Base-by-base conservation (phyloP, 2,329 filamentous ascomycete genomes). In the Trichoderma lentiforme region DNA sequence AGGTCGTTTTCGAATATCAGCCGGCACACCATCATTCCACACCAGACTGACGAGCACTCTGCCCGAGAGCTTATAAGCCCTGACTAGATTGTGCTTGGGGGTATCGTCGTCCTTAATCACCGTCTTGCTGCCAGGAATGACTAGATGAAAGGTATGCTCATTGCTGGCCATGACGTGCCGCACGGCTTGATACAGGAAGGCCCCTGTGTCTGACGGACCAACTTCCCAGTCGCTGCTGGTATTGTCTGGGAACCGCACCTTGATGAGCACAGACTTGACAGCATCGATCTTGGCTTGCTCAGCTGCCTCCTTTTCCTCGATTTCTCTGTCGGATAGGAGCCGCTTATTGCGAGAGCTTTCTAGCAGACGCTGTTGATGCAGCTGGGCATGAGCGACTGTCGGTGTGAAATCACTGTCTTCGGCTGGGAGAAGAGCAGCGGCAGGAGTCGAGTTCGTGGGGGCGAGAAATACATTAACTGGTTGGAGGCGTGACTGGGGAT, bases 201-300 rank as follows among this genome's bases (percentile, higher is more conserved):
- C 85, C 1, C 91, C 92, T 0, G 92, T 94, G 68, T 95, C 91
- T 1, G 84, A 80, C 24, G 89, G 89, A 1, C 86, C 87, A 75
- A 97, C 90, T n/a, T 86, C 87, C 82, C 91, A 91, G 66, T 94
- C 89, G 36, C 94, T 89, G 68, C 91, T 90, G 71, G 90, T 92
- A 76, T 95, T 93, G 79, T 98, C 95, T 0, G 95, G 95, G 76
- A 98, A 95, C 30, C 95, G 92, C 63, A 98, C 88, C 74, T 93
- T 94, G 74, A 98, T 86, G 32, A 89, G 87, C 36, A 97, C 88
- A 36, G 89, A 88, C 65, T 88, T 89, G 73, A 95, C 86, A 6
- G 88, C 86, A 6, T 90, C 87, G 1, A 94, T 83, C 74, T 86
- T 91, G 34, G 90, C 89, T 61, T 88, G 87, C 67, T 91, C 89